Evolutionary conservation across 108 stramenopile genomes (phyloP).

Genomic region (Ochromonas danica): DNA sequence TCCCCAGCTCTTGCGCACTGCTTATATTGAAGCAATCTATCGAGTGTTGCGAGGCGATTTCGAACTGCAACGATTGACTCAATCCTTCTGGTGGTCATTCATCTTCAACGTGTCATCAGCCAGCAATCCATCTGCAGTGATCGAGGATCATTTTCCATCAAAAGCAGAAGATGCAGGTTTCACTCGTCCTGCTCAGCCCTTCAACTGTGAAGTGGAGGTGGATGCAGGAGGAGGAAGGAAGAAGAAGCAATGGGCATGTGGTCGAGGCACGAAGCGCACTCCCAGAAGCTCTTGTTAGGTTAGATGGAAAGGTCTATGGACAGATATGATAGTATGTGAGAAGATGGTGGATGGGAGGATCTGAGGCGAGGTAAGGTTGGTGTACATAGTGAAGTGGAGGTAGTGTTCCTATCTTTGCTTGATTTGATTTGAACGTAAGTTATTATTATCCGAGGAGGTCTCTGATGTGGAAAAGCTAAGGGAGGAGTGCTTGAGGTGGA

Average conservation of each 20-base stretch:
- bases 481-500: too few species aligned
- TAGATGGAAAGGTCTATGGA: too few species aligned
- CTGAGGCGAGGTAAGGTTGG: too few species aligned
- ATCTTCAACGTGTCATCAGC: conserved; percentile 14
- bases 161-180: background rate
- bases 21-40: conserved; percentile 35
- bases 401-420: too few species aligned
- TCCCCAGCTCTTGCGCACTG: conserved; percentile 4
- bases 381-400: too few species aligned
- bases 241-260: too few species aligned
- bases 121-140: background rate
- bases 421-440: too few species aligned
- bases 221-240: too few species aligned
- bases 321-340: too few species aligned
- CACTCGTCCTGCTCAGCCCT: background rate
- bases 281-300: conserved; percentile 1
- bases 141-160: conserved; percentile 6
- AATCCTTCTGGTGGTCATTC: conserved; percentile 23
- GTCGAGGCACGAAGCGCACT: conserved; percentile 3
- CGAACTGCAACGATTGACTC: conserved; percentile 28
- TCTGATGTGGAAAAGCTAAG: too few species aligned
- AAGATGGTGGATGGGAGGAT: too few species aligned
- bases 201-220: background rate
- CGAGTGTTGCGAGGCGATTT: conserved; percentile 18
- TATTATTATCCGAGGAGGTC: too few species aligned